Conservation (phyloP, 495 filamentous ascomycete species). For the Hypoxylon subgilvum region DNA sequence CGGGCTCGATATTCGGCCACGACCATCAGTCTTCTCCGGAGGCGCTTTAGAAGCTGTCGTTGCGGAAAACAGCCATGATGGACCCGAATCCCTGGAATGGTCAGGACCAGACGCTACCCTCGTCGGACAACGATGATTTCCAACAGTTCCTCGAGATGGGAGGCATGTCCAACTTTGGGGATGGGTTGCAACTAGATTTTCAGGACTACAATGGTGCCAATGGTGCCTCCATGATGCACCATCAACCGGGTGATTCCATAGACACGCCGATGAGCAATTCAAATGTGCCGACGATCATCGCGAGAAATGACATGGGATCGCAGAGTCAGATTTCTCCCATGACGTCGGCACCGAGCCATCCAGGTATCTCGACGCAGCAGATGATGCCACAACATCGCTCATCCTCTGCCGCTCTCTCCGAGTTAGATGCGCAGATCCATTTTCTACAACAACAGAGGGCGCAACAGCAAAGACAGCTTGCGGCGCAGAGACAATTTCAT, state of each 20-base stretch:
- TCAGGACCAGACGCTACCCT: slow-evolving; percentile 54
- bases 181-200: slow-evolving; percentile 58
- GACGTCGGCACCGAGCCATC: slow-evolving; percentile 49
- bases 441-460: slow-evolving; percentile 67
- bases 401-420: slow-evolving; percentile 53
- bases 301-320: slow-evolving; percentile 44
- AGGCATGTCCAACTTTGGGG: slow-evolving; percentile 52
- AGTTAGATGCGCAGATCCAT: slow-evolving; percentile 65
- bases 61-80: slow-evolving; percentile 48
- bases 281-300: slow-evolving; percentile 48
- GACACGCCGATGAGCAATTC: slow-evolving; percentile 59
- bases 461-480: slow-evolving; percentile 58
- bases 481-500: slow-evolving; percentile 53
- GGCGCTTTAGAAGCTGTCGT: slow-evolving; percentile 2
- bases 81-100: slow-evolving; percentile 56
- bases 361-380: slow-evolving; percentile 49
- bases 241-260: slow-evolving; percentile 49
- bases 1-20: slow-evolving; percentile 6
- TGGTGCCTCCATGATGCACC: slow-evolving; percentile 43
- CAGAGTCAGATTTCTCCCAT: slow-evolving; percentile 57
- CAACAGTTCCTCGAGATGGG: slow-evolving; percentile 62
- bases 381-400: slow-evolving; percentile 49
- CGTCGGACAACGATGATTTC: slow-evolving; percentile 58
- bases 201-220: slow-evolving; percentile 48
- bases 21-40: background rate